These are phyloP conservation scores for Dalbergia oliveri DNA, from an alignment of 306 rosid genomes.

Conservation along the genomic window DNA sequence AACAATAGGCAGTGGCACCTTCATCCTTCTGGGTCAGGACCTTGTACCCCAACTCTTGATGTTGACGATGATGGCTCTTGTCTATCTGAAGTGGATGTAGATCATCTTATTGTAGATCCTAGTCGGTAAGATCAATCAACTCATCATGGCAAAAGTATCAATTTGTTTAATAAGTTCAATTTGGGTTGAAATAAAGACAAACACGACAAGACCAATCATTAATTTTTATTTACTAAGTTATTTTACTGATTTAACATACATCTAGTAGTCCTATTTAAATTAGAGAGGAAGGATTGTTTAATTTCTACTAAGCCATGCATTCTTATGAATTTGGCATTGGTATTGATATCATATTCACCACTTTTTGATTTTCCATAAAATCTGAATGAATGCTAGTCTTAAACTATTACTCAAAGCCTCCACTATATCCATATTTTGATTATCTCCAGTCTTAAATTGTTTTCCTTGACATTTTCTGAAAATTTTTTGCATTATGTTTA, in stretches of 20 bases:
- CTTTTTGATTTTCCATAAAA: not conserved
- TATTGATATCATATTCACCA: not conserved
- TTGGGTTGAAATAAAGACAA: not conserved
- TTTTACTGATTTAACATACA: constrained; percentile 9
- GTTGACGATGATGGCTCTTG: constrained; percentile 55
- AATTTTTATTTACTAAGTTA: constrained; percentile 20
- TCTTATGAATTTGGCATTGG: not conserved
- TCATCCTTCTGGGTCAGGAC: constrained; percentile 56
- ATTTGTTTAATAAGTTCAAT: constrained; percentile 16
- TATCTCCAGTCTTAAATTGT: constrained; percentile 1
- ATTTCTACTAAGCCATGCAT: not conserved
- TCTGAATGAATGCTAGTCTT: constrained; percentile 8
- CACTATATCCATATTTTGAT: not conserved
- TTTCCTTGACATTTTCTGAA: constrained; percentile 16
- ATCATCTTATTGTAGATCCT: constrained; percentile 60
- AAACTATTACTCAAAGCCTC: constrained; percentile 14
- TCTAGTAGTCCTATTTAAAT: constrained; percentile 21
- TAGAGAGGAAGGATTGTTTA: constrained; percentile 11
- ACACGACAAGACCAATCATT: not conserved
- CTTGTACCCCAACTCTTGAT: constrained; percentile 60
- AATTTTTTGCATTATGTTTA: not conserved
- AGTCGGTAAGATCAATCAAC: constrained; percentile 59
- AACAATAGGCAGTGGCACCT: constrained; percentile 49
- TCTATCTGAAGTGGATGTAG: constrained; percentile 67
- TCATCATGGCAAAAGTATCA: constrained; percentile 4